phyloP scores from a whole-genome alignment of 805 yeast species.

The Isabelozyma rhagii region DNA sequence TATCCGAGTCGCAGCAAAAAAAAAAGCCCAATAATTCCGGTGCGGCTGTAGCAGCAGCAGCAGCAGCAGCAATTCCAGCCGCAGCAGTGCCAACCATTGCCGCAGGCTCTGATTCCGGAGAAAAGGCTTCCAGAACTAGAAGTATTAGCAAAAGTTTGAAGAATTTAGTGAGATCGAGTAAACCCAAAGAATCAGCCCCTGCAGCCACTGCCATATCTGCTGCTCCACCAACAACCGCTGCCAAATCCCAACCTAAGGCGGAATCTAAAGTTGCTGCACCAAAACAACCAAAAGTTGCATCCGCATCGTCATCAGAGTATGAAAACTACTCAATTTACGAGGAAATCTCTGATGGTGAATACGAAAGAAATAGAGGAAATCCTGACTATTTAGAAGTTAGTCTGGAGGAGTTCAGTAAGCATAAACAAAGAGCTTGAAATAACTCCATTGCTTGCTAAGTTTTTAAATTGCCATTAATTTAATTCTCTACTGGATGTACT shows the following conservation, averaged over 20 bases:
- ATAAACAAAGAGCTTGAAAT: conserved; percentile 3
- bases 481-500: neutral
- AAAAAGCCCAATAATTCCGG: conserved; percentile 1
- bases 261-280: conserved; percentile 3
- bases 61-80: neutral
- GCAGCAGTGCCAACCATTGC: neutral
- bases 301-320: conserved; percentile 9
- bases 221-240: conserved; percentile 8
- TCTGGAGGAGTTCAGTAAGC: conserved; percentile 21
- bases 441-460: too few relatives aligned
- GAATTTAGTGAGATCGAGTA: neutral
- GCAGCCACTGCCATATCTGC: conserved; percentile 4
- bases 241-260: neutral
- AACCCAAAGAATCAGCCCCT: conserved; percentile 1
- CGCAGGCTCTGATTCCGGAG: neutral
- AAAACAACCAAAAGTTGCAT: neutral
- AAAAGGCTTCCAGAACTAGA: neutral
- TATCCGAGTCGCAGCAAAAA: neutral
- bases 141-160: neutral
- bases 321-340: conserved; percentile 35
- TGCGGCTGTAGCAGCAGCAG: neutral
- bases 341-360: conserved; percentile 49
- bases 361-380: conserved; percentile 40
- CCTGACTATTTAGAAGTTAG: conserved; percentile 46
- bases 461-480: conserved; percentile 1